Base-by-base conservation (phyloP, 2,329 filamentous ascomycete species). In the Rugonectria rugulosa region DNA sequence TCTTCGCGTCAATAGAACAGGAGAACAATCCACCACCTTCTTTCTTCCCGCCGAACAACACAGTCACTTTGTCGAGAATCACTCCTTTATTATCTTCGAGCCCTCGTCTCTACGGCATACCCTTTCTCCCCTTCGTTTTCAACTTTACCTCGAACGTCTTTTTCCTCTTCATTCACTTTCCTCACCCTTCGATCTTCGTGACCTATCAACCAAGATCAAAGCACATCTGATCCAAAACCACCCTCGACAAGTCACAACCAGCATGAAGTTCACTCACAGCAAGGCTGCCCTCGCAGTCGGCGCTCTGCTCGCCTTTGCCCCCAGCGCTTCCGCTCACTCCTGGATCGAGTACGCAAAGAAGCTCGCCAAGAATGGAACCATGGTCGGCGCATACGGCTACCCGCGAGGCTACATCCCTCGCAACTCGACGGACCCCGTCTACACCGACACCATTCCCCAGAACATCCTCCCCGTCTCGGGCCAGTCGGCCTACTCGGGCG, bases 301-400 rank as follows among this genome's bases (percentile, higher is more conserved):
- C 32, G 48, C 65, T 4, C 55, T 78, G 26, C 60, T 76, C 21
- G 68, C 75, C 32, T 60, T 77, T 42, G 62, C 59, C 9, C 56
- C 56, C 29, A 48, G 64, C 6, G 72, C 68, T 27, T 63, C 63
- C 21, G 88, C 85, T 29, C 94, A 97, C 75, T 89, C 87, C 15
- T 97, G 93, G 93, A 82, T 94, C 42, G 92, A 97, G 74, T 80
- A 88, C 66, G 79, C 94, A 44, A 84, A 80, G 59, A 85, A 86
- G 53, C 87, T 97, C 70, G 84, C 86, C 48, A 72, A 84, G 23
- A 89, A 92, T 66, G 93, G 92, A 50, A 85, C 85, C 27, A 91
- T 92, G 70, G 77, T 87, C 17, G 89, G 89, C 23, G 72, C 81
- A 7, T 78, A 84, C 20, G 94, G 94, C 26, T 97, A 88, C 70